These are phyloP conservation scores for Colletotrichum tamarilloi DNA, from an alignment of 2,329 filamentous ascomycete genomes.

Conservation along the genomic window DNA sequence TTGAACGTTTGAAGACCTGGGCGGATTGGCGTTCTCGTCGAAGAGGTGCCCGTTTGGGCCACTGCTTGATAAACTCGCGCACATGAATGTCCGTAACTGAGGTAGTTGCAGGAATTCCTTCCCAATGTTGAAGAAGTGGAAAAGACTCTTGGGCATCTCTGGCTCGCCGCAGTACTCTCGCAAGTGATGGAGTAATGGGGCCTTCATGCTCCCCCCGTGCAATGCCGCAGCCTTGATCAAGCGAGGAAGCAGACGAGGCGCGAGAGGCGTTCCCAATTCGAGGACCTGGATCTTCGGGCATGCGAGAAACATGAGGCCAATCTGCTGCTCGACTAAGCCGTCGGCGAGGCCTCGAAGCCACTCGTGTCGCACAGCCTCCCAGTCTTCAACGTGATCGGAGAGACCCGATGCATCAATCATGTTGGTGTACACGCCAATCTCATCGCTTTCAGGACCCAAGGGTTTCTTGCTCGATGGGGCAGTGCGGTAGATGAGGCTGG, in stretches of 20 bases:
- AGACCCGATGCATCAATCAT: not conserved
- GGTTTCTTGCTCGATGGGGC: slow-evolving; percentile 7
- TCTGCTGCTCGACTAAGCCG: slow-evolving; percentile 3
- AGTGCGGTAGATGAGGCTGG: slow-evolving; percentile 2
- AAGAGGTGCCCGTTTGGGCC: slow-evolving; percentile 13
- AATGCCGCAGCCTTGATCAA: not conserved
- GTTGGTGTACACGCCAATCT: not conserved
- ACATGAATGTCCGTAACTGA: not conserved
- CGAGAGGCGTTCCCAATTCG: slow-evolving; percentile 4
- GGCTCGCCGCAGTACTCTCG: slow-evolving; percentile 2
- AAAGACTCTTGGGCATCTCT: slow-evolving; percentile 4
- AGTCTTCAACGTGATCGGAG: not conserved
- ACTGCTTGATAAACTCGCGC: not conserved
- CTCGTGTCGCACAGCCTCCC: not conserved
- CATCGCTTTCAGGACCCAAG: not conserved
- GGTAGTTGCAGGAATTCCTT: slow-evolving; percentile 6
- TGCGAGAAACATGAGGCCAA: not conserved
- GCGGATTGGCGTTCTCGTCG: not conserved
- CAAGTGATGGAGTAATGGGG: not conserved
- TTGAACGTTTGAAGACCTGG: not conserved
- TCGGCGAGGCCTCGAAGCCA: slow-evolving; percentile 1
- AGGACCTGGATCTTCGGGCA: not conserved
- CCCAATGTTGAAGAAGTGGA: slow-evolving; percentile 16
- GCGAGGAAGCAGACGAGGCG: slow-evolving; percentile 1
- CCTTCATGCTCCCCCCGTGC: not conserved